A percentile compares a stretch with the other conserved stretches of the same genome.
Evolutionary conservation across 208 protist genomes (phyloP).

Genomic region (Leptomonas pyrrhocoris): DNA sequence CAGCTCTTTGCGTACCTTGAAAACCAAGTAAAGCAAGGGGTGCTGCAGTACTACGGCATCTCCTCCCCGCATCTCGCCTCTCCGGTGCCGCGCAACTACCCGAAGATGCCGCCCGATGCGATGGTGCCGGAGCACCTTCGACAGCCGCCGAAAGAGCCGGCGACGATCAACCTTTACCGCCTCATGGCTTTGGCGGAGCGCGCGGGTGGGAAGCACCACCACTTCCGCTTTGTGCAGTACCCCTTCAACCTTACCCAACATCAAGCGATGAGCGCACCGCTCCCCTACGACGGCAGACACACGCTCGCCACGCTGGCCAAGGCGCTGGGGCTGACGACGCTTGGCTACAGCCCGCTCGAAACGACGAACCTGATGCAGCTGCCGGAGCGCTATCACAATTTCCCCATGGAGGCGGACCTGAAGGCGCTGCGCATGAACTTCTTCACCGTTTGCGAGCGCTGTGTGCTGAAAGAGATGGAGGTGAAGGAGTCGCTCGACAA

Average conservation of each 20-base stretch:
- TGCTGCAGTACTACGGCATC: conserved; percentile 89
- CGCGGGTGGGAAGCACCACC: conserved; percentile 65
- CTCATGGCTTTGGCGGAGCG: conserved; percentile 70
- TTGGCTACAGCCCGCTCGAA: conserved; percentile 86
- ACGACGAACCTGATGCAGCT: conserved; percentile 83
- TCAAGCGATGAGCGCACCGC: conserved; percentile 74
- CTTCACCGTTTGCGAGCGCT: conserved; percentile 82
- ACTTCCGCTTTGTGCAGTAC: conserved; percentile 89
- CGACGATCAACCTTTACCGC: conserved; percentile 76
- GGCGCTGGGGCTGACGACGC: conserved; percentile 68
- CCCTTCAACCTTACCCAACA: conserved; percentile 85
- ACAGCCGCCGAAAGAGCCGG: conserved; percentile 43
- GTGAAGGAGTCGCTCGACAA: conserved; percentile 86
- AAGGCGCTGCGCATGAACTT: conserved; percentile 88
- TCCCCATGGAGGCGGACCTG: conserved; percentile 82
- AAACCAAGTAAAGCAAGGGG: conserved; percentile 72
- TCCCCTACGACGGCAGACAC: conserved; percentile 86
- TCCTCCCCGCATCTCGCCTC: conserved; percentile 76
- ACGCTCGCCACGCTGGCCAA: conserved; percentile 71
- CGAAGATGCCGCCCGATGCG: conserved; percentile 75
- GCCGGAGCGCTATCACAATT: conserved; percentile 91
- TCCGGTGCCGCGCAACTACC: conserved; percentile 73
- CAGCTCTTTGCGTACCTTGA: conserved; percentile 87
- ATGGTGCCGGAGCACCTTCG: conserved; percentile 80
- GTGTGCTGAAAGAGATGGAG: conserved; percentile 89